Evolutionary conservation across 169 alveolate species (phyloP).

Genomic region (Babesia bigemina): DNA sequence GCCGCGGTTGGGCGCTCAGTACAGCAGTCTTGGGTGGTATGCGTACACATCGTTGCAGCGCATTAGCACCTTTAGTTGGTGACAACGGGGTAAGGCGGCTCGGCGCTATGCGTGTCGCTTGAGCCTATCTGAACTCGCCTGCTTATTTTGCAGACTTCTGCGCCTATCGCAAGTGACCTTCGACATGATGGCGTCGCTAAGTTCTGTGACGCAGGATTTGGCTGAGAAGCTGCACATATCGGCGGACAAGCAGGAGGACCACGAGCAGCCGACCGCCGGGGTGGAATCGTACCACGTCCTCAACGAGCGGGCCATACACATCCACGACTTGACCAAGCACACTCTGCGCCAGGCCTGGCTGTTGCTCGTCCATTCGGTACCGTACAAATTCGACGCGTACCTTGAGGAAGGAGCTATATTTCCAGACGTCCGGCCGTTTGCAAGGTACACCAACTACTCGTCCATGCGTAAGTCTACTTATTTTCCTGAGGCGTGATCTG

Average conservation of each 20-base stretch:
- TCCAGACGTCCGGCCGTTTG: conserved; percentile 38
- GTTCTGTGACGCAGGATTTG: conserved; percentile 2
- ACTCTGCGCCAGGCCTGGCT: conserved; percentile 63
- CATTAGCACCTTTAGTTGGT: no score
- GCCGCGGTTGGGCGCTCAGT: no score
- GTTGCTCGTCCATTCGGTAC: conserved; percentile 18
- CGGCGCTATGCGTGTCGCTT: no score
- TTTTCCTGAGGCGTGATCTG: not conserved
- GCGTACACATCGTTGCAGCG: no score
- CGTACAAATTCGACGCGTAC: conserved; percentile 30
- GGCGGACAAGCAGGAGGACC: not conserved
- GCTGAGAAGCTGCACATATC: conserved; percentile 12
- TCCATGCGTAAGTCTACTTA: conserved; percentile 27
- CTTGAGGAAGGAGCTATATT: conserved; percentile 22
- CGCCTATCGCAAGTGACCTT: not conserved
- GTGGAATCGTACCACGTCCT: not conserved
- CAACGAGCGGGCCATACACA: conserved; percentile 9
- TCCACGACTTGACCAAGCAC: conserved; percentile 56
- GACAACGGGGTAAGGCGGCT: no score
- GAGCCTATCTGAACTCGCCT: no score
- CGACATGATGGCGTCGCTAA: conserved; percentile 4
- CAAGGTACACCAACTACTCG: conserved; percentile 33
- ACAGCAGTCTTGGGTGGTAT: no score
- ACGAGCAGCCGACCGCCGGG: not conserved
- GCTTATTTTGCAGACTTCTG: not conserved